Conservation (phyloP, 345 rosid species). For the Noccaea bulbosa region DNA sequence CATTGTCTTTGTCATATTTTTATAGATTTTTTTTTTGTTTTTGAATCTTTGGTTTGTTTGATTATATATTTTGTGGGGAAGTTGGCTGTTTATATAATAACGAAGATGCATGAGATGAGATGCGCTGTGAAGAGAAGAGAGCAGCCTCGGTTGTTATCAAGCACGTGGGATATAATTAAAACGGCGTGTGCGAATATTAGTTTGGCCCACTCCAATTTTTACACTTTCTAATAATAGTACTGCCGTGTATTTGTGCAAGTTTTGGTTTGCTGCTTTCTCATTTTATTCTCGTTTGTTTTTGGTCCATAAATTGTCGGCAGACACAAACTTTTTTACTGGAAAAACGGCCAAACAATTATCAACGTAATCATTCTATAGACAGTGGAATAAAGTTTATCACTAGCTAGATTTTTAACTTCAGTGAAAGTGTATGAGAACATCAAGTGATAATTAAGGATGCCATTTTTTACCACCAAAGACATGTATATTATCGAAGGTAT, state of each 20-base stretch:
- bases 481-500: too few species aligned
- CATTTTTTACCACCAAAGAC: too few species aligned
- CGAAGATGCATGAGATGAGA: slow-evolving; percentile 35
- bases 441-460: too few species aligned
- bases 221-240: not conserved
- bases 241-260: not conserved
- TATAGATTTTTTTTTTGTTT: not conserved
- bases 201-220: slow-evolving; percentile 24
- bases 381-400: too few species aligned
- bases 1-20: slow-evolving; percentile 24
- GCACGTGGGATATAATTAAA: slow-evolving; percentile 27
- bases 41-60: slow-evolving; percentile 12
- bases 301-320: slow-evolving; percentile 31
- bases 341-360: slow-evolving; percentile 10
- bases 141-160: slow-evolving; percentile 16
- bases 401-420: too few species aligned
- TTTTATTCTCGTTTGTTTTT: slow-evolving; percentile 7
- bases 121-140: slow-evolving; percentile 25
- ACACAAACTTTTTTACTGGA: not conserved
- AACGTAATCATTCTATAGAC: not conserved
- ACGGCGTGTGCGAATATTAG: slow-evolving; percentile 25
- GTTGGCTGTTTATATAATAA: slow-evolving; percentile 43
- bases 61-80: slow-evolving; percentile 17
- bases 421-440: too few species aligned
- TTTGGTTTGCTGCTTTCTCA: slow-evolving; percentile 21